phyloP scores from a whole-genome alignment of 169 alveolate species.

The Fabrea salina region DNA sequence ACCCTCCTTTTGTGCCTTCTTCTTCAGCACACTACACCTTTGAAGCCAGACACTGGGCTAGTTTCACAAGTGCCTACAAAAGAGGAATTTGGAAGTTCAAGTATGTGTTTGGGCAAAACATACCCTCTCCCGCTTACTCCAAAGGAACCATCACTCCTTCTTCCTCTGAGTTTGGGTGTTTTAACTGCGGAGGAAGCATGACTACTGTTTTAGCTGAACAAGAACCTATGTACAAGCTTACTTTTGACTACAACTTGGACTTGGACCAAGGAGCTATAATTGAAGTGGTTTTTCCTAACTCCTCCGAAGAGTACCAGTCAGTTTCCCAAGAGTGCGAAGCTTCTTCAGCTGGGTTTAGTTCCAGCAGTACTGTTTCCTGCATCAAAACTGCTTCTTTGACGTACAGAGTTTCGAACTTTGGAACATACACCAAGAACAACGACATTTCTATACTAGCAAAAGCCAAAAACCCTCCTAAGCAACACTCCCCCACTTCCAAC shows the following conservation, averaged over 20 bases:
- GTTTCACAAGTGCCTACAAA: not conserved
- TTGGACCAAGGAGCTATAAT: not conserved
- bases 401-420: not conserved
- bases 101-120: not conserved
- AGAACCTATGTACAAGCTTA: not conserved
- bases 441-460: not conserved
- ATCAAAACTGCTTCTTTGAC: not conserved
- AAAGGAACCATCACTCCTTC: not conserved
- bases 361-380: not conserved
- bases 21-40: not conserved
- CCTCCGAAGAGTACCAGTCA: not conserved
- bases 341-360: not conserved
- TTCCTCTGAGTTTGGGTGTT: not conserved
- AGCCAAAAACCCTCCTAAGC: constrained; percentile 1
- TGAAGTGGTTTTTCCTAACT: not conserved
- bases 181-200: not conserved
- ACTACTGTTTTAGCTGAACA: not conserved
- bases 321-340: constrained; percentile 18
- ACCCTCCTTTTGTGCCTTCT: not conserved
- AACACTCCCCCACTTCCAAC: not conserved
- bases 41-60: not conserved
- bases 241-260: not conserved
- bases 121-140: not conserved
- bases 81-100: not conserved
- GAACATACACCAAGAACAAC: not conserved